Evolutionary conservation across 768 basidiomycete genomes (phyloP).

Genomic region (Suillus brevipes): DNA sequence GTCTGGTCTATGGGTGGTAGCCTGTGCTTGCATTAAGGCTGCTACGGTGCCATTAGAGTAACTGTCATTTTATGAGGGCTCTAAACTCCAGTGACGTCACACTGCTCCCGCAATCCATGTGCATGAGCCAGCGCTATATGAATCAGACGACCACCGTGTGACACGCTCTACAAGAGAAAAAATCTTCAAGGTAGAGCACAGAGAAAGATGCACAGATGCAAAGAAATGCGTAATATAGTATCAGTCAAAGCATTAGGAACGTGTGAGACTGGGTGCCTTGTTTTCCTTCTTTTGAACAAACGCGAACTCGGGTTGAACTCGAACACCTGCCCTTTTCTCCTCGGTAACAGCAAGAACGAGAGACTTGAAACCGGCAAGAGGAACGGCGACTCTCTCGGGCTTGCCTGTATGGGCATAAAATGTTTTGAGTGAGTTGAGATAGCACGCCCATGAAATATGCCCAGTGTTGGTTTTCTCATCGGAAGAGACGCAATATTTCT

Average conservation of each 20-base stretch:
- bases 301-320: background rate
- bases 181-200: background rate
- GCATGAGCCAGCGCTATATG: no score
- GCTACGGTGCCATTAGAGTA: background rate
- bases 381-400: background rate
- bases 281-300: background rate
- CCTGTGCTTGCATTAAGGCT: background rate
- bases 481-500: background rate
- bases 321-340: background rate
- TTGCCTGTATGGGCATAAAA: background rate
- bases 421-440: background rate
- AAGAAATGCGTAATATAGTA: constrained; percentile 27
- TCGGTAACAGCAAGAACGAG: background rate
- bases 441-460: constrained; percentile 22
- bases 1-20: background rate
- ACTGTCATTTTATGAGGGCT: background rate
- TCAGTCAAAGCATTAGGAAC: background rate
- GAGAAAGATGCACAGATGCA: constrained; percentile 19
- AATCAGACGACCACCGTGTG: no score
- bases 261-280: background rate
- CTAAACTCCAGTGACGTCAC: constrained; percentile 3
- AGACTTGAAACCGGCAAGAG: background rate
- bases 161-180: no score
- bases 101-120: background rate
- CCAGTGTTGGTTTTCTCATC: constrained; percentile 21